Evolutionary conservation across 306 rosid species (phyloP), one percentile per base, ranked within the genome.

Genomic region (Citrullus amarus): DNA sequence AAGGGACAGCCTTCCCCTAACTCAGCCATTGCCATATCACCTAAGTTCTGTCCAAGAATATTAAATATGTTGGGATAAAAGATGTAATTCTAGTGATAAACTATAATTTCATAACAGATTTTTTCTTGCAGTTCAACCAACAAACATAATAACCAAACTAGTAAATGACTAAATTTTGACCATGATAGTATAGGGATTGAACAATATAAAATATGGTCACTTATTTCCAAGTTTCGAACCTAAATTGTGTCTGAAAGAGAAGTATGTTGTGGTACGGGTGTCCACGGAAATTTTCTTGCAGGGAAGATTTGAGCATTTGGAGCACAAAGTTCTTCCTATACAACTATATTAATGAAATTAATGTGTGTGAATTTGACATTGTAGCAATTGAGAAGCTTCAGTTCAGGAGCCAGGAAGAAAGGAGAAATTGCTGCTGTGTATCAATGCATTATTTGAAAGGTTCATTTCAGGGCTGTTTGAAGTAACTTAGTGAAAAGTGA

Each of bases 21-120:
- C 79, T 92, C 97, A 1, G 86, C 91, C 97, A 95, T 83, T 71
- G 93, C 94, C 88, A 90, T 80, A 79, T 95, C 98, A 56, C 99
- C 90, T 90, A 95, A 85, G 82, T 86, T 86, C 99, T 95, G 90
- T 86, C 78, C 59, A 81, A 55, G 50, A 4, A 57, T 17, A 58
- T 70, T 76, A 10, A 57, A 66, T 18, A 46, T 10, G 43, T 80
- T 80, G 54, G 82, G 80, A 75, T 74, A 34, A n/a, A 65, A 36
- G 25, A 65, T 48, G 65, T 14, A 53, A 22, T 20, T 62, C 5
- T 28, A 70, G 56, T 8, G 55, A 69, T 15, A 43, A 74, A 53
- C 78, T 51, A 2, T 43, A 43, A 2, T 43, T 43, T 10, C 12
- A 9, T 8, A 43, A 9, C 48, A 43, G 2, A 2, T 10, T 22